Base-by-base conservation (phyloP, 2,329 filamentous ascomycete species). In the Endoconidiophora laricicola region DNA sequence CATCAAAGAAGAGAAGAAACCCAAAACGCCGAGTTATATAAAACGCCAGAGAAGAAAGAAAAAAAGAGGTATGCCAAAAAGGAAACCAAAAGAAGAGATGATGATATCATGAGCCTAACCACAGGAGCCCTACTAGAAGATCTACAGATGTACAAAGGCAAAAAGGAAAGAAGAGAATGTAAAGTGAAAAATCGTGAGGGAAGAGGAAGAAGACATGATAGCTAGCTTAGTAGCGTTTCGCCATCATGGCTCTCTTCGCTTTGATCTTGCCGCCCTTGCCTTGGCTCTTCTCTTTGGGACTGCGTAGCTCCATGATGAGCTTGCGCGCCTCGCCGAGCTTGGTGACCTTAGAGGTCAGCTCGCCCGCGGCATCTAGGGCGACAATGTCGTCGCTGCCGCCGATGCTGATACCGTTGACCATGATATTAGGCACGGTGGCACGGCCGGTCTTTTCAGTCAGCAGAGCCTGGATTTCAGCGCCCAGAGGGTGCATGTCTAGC, bases 361-460 rank as follows among this genome's bases (percentile, higher is more conserved):
- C 74, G 55, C 80, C 79, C 29, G 73, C 71, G 24, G 69, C 64
- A 61, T 88, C 78, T 54, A 96, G 68, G 23, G 75, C 79, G 45
- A 78, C 74, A 51, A 98, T 75, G 54, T 95, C 86, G 61, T 96
- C 90, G 46, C 86, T 79, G 20, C 91, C 91, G 44, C 91, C 91
- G 54, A 96, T 86, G 64, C 83, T 91, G 63, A 81, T 79, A 43
- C 86, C 87, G 59, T 86, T 85, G 58, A 98, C 73, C 57, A 98
- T 72, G 36, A 96, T 74, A 61, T 98, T 98, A 14, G 91, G 91
- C 0, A 98, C 91, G 0, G 91, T 98, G 53, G 70, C 72, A 46
- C 90, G 76, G 42, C 84, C 83, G 0, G 91, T 96, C 60, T 76
- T 81, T 53, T 79, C 74, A 14, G 65, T 72, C 7, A 98, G 70